Evolutionary conservation across 208 protist species (phyloP).

Genomic region (Lotmaria passim): DNA sequence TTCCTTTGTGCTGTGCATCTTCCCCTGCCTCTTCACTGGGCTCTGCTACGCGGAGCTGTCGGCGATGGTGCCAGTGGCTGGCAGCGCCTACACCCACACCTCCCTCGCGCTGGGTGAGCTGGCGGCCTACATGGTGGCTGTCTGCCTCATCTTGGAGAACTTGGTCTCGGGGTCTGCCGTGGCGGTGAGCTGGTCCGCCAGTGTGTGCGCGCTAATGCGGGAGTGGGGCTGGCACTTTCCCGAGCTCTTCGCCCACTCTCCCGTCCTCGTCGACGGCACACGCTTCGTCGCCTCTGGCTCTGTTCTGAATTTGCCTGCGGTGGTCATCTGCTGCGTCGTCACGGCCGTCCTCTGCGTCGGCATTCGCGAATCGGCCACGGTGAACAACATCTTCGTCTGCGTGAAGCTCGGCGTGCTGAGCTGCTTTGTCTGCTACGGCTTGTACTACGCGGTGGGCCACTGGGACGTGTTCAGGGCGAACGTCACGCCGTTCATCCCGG

Average conservation of each 20-base stretch:
- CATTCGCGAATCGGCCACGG: constrained; percentile 24
- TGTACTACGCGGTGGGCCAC: constrained; percentile 22
- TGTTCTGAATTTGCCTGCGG: constrained; percentile 19
- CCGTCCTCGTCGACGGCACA: constrained; percentile 1
- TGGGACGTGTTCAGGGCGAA: constrained; percentile 22
- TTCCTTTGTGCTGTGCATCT: constrained; percentile 27
- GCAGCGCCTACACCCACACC: constrained; percentile 25
- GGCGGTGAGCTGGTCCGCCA: constrained; percentile 30
- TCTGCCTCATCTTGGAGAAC: constrained; percentile 24
- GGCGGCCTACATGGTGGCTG: constrained; percentile 29
- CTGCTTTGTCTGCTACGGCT: constrained; percentile 26
- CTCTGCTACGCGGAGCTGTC: constrained; percentile 29
- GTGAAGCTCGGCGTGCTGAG: constrained; percentile 24
- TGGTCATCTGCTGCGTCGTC: constrained; percentile 19
- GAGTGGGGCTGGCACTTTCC: constrained; percentile 25
- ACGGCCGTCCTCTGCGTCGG: constrained; percentile 22
- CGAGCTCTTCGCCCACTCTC: constrained; percentile 4
- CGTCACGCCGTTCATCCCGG: constrained; percentile 20
- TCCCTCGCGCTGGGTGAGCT: constrained; percentile 19
- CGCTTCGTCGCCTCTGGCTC: constrained; percentile 17
- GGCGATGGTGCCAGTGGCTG: constrained; percentile 19
- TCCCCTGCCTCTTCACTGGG: constrained; percentile 22
- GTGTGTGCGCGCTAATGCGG: constrained; percentile 24
- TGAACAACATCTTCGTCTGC: constrained; percentile 28
- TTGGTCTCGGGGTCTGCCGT: constrained; percentile 23